These are phyloP conservation scores for Tolypocladium nubicola DNA, from an alignment of 2,329 filamentous ascomycete genomes.

Conservation along the genomic window DNA sequence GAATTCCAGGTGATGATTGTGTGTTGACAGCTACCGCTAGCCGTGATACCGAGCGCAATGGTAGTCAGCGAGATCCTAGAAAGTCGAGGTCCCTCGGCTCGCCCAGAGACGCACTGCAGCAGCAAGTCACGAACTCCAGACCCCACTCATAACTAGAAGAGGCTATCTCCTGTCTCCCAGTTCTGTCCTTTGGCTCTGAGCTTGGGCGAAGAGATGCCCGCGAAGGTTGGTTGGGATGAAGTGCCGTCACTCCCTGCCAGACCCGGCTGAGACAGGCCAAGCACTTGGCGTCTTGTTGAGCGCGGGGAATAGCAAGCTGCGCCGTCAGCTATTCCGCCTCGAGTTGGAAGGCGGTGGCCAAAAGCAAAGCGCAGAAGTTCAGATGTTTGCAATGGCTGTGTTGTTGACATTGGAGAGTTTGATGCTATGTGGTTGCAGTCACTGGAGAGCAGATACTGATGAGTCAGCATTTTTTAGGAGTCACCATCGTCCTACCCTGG, in stretches of 20 bases:
- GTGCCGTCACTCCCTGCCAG: background rate
- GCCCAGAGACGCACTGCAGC: background rate
- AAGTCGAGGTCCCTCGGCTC: background rate
- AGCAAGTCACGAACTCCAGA: background rate
- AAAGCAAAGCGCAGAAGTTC: background rate
- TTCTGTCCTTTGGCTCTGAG: background rate
- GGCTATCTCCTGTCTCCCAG: background rate
- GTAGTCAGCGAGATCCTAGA: background rate
- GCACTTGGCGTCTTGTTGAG: background rate
- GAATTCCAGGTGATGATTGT: background rate
- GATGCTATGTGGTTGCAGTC: background rate
- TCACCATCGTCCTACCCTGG: background rate
- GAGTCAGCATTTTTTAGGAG: conserved; percentile 5
- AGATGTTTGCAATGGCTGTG: background rate
- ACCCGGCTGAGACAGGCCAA: background rate
- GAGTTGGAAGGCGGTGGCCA: background rate
- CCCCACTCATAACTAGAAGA: background rate
- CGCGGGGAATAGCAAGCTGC: background rate
- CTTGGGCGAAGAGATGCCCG: background rate
- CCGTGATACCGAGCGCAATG: background rate
- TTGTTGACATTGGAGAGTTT: background rate
- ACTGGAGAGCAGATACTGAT: background rate
- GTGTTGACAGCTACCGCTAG: background rate
- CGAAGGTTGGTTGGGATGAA: background rate
- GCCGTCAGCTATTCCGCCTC: background rate